phyloP scores from a whole-genome alignment of 305 asterid species.

The Salvia sclarea region DNA sequence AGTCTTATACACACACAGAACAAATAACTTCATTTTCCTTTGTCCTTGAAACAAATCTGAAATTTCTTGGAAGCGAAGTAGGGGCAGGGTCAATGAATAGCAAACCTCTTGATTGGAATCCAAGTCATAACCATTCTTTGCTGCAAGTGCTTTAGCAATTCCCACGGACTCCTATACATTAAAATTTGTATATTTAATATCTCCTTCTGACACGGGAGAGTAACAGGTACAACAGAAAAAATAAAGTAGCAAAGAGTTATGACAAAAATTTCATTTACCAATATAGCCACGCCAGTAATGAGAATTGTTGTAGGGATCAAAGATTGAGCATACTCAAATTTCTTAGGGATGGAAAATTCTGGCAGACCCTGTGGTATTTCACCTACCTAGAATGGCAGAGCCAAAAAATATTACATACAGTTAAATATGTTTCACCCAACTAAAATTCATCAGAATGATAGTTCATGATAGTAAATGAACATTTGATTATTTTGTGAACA shows the following conservation, averaged over 20 bases:
- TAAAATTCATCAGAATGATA: conserved; percentile 13
- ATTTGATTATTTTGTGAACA: conserved; percentile 22
- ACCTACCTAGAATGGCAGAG: conserved; percentile 68
- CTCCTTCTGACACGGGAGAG: conserved; percentile 18
- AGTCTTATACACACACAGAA: conserved; percentile 3
- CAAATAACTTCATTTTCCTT: conserved; percentile 13
- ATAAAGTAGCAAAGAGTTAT: conserved; percentile 19
- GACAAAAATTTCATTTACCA: conserved; percentile 56
- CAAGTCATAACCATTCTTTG: conserved; percentile 94
- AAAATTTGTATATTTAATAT: conserved; percentile 19
- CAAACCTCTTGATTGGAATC: conserved; percentile 98
- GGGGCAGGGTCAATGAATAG: conserved; percentile 26
- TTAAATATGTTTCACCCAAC: conserved; percentile 7
- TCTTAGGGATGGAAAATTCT: conserved; percentile 85
- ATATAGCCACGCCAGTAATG: conserved; percentile 97
- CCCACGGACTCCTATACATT: conserved; percentile 88
- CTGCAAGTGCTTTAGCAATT: conserved; percentile 97
- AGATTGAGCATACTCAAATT: conserved; percentile 59
- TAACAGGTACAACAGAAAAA: conserved; percentile 18
- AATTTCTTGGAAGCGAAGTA: conserved; percentile 22
- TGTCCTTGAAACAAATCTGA: conserved; percentile 23
- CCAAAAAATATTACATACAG: conserved; percentile 15
- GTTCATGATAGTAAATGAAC: conserved; percentile 19
- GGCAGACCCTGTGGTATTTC: conserved; percentile 99
- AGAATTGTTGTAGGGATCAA: conserved; percentile 88